Evolutionary conservation across 1,284 basidiomycete species (phyloP), one percentile per base, ranked within the genome.

Genomic region (Cutaneotrichosporon dermatis): DNA sequence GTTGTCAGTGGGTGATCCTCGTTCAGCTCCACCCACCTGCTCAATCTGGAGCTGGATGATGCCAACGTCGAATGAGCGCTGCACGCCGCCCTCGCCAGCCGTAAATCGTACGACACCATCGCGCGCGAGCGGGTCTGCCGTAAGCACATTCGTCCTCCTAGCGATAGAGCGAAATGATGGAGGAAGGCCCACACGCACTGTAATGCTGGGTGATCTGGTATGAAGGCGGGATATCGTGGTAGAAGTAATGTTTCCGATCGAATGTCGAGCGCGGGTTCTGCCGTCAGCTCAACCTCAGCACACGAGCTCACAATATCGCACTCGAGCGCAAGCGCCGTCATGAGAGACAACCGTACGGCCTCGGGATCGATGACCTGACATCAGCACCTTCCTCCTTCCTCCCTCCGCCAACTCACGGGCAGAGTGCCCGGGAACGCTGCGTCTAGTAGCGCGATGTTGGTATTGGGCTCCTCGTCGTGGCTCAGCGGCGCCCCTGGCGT

Each of bases 181-280:
- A 25, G 25, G 25, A 25, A 25, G 25, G 41, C 3, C n/a, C 9
- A 36, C 9, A 70, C 84, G 58, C 57, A 88, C 88, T 82, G 76
- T 98, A 97, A 66, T 92, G 89, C 72, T 98, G 95, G 0, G 95
- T 98, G 64, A 98, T 95, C 79, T 99, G 96, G 77, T 94, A 99
- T 0, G 94, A 95, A 3, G 88, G 82, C 0, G 96, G 92, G 37
- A 97, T 83, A 77, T 99, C 95, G 1, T 91, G 85, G 74, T 99
- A 99, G 77, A 98, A 98, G 75, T 99, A 99, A 75, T 99, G 95
- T 75, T 99, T 99, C 67, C 95, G 82, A 77, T 99, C 95, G 67
- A 97, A 97, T 1, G 88, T 83, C 0, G 90, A 94, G n/a, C 83
- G 81, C 0, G 67, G 68, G 67, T 90, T 88, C 77, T 79, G 60